Percentiles rank a stretch among this genome's conserved stretches.
These are phyloP conservation scores for Pichia inconspicua DNA, from an alignment of 1,139 yeast genomes.

Conservation along the genomic window DNA sequence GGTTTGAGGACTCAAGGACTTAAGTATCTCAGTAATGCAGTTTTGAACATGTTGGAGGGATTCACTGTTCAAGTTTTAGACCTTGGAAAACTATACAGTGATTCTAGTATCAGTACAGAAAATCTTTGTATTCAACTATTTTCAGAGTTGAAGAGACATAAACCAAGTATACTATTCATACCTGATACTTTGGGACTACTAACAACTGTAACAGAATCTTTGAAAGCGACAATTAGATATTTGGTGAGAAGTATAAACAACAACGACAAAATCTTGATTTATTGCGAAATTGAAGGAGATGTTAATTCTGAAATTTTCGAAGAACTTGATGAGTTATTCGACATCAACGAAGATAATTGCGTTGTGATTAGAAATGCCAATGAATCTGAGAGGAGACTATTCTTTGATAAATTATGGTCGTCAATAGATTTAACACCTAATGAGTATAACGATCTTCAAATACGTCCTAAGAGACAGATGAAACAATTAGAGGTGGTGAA, in stretches of 20 bases:
- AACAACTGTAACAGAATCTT: slow-evolving; percentile 57
- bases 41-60: slow-evolving; percentile 78
- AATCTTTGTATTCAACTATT: slow-evolving; percentile 78
- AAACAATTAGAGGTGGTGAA: slow-evolving; percentile 36
- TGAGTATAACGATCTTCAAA: slow-evolving; percentile 47
- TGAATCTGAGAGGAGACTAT: slow-evolving; percentile 39
- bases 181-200: slow-evolving; percentile 83
- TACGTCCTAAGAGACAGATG: slow-evolving; percentile 43
- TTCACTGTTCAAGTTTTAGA: slow-evolving; percentile 85
- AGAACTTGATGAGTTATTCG: slow-evolving; percentile 20
- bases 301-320: slow-evolving; percentile 14
- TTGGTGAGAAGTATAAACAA: slow-evolving; percentile 62
- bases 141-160: slow-evolving; percentile 82
- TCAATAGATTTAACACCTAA: slow-evolving; percentile 63
- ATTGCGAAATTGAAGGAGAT: slow-evolving; percentile 59
- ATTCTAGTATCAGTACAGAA: slow-evolving; percentile 77
- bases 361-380: slow-evolving; percentile 41
- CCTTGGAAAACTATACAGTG: slow-evolving; percentile 69
- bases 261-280: slow-evolving; percentile 65
- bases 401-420: slow-evolving; percentile 47
- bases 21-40: slow-evolving; percentile 76
- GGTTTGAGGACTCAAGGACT: slow-evolving; percentile 87
- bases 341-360: slow-evolving; percentile 29
- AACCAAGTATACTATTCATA: slow-evolving; percentile 77
- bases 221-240: slow-evolving; percentile 64